phyloP scores from a whole-genome alignment of 2,329 filamentous ascomycete species.

The Onygena corvina region DNA sequence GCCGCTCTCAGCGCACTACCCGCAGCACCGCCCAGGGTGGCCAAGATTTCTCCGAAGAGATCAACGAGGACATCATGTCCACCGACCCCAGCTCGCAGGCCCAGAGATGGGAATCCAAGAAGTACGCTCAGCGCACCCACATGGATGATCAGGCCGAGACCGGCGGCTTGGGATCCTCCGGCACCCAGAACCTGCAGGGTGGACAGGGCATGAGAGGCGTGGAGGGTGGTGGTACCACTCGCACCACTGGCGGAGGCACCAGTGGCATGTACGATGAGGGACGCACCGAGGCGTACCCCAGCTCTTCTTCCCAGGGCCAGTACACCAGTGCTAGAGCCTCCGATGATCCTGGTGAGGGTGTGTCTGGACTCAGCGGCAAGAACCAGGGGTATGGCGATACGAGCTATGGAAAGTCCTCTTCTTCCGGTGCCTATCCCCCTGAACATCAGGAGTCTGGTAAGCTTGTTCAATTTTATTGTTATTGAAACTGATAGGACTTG shows the following conservation, averaged over 20 bases:
- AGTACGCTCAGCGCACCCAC: conserved; percentile 4
- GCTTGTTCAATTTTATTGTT: neutral
- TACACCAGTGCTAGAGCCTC: neutral
- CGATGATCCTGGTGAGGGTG: conserved; percentile 3
- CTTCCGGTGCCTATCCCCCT: neutral
- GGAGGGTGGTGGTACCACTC: neutral
- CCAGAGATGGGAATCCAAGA: conserved; percentile 9
- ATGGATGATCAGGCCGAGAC: neutral
- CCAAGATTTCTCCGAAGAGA: conserved; percentile 9
- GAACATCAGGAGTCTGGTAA: conserved; percentile 2
- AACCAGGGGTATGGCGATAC: neutral
- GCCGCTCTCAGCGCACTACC: conserved; percentile 9
- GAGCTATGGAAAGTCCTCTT: neutral
- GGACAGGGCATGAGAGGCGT: conserved; percentile 5
- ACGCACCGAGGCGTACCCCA: neutral
- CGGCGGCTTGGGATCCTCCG: neutral
- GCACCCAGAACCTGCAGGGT: neutral
- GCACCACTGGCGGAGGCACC: neutral
- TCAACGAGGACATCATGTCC: neutral
- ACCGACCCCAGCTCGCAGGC: conserved; percentile 3
- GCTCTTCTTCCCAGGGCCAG: neutral
- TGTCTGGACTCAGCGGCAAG: neutral
- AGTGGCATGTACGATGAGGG: conserved; percentile 1
- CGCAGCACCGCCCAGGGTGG: conserved; percentile 1
- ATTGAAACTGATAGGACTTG: neutral